Base-by-base conservation (phyloP, 257 asterid species). In the Leonotis leonurus region DNA sequence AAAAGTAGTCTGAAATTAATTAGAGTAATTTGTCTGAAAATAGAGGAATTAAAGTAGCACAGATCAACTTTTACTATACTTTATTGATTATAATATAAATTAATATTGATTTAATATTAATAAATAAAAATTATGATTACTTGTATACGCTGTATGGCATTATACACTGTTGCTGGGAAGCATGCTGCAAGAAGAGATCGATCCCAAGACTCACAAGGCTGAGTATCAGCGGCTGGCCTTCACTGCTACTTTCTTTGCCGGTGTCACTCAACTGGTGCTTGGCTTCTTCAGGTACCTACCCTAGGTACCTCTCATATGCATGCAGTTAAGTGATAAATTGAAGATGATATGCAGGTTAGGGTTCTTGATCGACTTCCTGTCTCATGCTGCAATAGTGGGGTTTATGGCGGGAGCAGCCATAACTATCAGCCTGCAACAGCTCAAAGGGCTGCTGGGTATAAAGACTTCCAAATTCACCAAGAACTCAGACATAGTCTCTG, bases 321-420 rank as follows among this genome's bases (percentile, higher is more conserved):
- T 29, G 6, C 33, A 3, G 33, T n/a, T n/a, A n/a, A n/a, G n/a
- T n/a, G n/a, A n/a, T n/a, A n/a, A n/a, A n/a, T n/a, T n/a, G n/a
- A 14, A 22, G 7, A 6, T 62, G 16, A 26, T 16, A 9, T 6
- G 18, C 82, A 90, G 98, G 73, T 68, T 90, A 78, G 98, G 98
- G 6, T 90, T 90, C 81, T 61, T 90, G 64, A 84, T 90, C 4
- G 98, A 90, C 70, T 90, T 90, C 71, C 74, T 90, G 46, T 88
- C 96, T 8, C 98, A 90, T 54, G 98, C 98, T 30, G 98, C 98
- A 7, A 76, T 90, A 12, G 95, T 90, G 33, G 98, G 98, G 30
- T 90, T 90, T 71, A 88, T 90, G 96, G 94, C 70, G 0, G 98
- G 98, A 37, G 91, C 98, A 3, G 96, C 98, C 22, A 84, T 90